Evolutionary conservation across 1,139 yeast genomes (phyloP).

Genomic region (Saccharomyces pastorianus): DNA sequence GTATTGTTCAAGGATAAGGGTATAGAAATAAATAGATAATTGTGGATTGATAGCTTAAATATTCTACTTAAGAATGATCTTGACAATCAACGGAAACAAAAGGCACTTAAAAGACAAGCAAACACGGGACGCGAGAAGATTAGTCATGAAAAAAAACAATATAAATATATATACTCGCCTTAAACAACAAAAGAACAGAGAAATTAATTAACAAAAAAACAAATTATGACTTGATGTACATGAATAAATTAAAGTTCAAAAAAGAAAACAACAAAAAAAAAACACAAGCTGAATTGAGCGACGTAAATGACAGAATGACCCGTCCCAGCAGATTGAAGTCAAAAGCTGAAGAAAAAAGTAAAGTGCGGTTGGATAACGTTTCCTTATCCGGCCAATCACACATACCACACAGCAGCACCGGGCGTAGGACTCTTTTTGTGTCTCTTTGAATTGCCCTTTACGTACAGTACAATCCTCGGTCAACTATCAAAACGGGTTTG

Average conservation of each 20-base stretch:
- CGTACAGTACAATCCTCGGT: neutral
- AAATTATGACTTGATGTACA: neutral
- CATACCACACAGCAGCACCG: neutral
- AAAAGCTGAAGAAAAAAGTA: neutral
- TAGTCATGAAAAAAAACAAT: neutral
- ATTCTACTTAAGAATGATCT: neutral
- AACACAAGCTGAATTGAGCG: neutral
- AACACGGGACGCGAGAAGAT: neutral
- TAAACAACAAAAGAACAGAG: neutral
- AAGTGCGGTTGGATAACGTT: neutral
- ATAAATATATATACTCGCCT: neutral
- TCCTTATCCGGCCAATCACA: neutral
- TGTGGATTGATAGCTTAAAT: neutral
- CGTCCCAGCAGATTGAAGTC: neutral
- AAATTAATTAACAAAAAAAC: neutral
- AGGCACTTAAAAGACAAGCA: neutral
- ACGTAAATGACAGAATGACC: neutral
- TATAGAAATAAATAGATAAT: neutral
- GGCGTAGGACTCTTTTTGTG: neutral
- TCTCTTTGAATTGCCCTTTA: neutral
- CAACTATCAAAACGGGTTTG: neutral
- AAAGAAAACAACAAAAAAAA: too few species aligned
- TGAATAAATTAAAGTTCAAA: neutral
- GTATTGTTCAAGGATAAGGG: neutral
- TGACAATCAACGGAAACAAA: neutral